Evolutionary conservation across 2,329 filamentous ascomycete species (phyloP).

Genomic region (Fonsecaea monophora): DNA sequence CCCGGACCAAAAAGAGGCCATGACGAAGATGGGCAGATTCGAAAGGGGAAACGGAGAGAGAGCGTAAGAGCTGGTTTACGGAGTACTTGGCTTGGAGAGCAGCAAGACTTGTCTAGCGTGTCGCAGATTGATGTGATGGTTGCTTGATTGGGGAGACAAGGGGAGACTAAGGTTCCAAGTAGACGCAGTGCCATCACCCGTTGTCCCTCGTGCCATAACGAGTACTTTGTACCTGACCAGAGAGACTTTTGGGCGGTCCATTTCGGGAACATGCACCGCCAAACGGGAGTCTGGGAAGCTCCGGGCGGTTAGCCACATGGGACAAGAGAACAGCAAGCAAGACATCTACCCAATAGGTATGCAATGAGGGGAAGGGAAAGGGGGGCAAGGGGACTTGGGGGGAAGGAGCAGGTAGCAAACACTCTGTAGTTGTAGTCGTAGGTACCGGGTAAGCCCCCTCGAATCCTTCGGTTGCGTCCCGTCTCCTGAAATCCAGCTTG

Average conservation of each 20-base stretch:
- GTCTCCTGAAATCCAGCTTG: slow-evolving; percentile 14
- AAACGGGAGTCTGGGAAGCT: neutral
- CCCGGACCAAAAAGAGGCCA: slow-evolving; percentile 3
- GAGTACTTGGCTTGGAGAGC: neutral
- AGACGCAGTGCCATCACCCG: slow-evolving; percentile 5
- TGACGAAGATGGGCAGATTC: slow-evolving; percentile 3
- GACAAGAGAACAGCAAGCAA: slow-evolving; percentile 4
- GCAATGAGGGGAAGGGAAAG: neutral
- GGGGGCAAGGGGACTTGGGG: neutral
- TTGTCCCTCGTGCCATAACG: neutral
- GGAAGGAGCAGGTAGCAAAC: neutral
- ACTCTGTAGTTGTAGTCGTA: neutral
- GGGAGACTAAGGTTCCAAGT: slow-evolving; percentile 3
- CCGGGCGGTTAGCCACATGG: neutral
- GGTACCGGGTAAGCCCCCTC: neutral
- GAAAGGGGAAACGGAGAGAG: slow-evolving; percentile 14
- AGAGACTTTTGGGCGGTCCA: neutral
- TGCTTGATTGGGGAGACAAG: slow-evolving; percentile 16
- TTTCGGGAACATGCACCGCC: slow-evolving; percentile 8
- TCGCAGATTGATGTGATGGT: slow-evolving; percentile 30
- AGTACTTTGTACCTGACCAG: neutral
- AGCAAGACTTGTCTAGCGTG: slow-evolving; percentile 24
- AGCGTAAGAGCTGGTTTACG: neutral
- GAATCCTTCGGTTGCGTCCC: neutral
- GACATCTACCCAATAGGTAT: no score